Percentiles rank a stretch among this genome's conserved stretches.
Evolutionary conservation across 176 grass and related monocot genomes (phyloP).

Genomic region (Aegilops tauschii): DNA sequence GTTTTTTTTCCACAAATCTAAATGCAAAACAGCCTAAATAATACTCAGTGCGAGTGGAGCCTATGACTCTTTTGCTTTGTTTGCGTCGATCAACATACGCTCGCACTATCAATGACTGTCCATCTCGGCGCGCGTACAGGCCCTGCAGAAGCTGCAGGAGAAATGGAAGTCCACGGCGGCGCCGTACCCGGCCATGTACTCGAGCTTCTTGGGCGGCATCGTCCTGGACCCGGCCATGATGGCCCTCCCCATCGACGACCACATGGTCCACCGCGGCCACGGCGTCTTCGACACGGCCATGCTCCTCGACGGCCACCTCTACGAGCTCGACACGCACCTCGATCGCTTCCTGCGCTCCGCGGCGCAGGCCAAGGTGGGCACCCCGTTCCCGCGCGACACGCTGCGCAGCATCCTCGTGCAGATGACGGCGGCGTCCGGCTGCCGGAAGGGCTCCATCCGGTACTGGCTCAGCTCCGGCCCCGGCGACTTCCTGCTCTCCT

Average conservation of each 20-base stretch:
- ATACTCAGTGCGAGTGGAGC: neutral
- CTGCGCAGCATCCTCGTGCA: slow-evolving; percentile 62
- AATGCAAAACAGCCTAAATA: neutral
- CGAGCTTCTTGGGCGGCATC: slow-evolving; percentile 70
- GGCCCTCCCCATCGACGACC: slow-evolving; percentile 76
- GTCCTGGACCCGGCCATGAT: slow-evolving; percentile 74
- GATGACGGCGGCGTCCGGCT: slow-evolving; percentile 72
- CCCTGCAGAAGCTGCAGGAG: slow-evolving; percentile 55
- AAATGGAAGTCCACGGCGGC: slow-evolving; percentile 26
- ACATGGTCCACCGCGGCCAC: slow-evolving; percentile 91
- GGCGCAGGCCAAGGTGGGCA: slow-evolving; percentile 45
- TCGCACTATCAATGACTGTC: neutral
- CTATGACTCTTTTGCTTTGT: neutral
- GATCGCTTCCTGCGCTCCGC: slow-evolving; percentile 88
- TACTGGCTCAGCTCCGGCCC: slow-evolving; percentile 77
- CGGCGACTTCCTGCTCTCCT: slow-evolving; percentile 75
- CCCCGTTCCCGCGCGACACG: slow-evolving; percentile 46
- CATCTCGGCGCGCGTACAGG: slow-evolving; percentile 10
- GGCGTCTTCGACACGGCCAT: slow-evolving; percentile 96
- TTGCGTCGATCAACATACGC: neutral
- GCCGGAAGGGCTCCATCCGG: slow-evolving; percentile 76
- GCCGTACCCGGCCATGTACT: slow-evolving; percentile 74
- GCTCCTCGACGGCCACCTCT: slow-evolving; percentile 71
- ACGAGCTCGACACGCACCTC: slow-evolving; percentile 80
- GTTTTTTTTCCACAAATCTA: neutral